Base-by-base conservation (phyloP, 1,284 basidiomycete genomes). In the Melampsora abietis-canadensis region DNA sequence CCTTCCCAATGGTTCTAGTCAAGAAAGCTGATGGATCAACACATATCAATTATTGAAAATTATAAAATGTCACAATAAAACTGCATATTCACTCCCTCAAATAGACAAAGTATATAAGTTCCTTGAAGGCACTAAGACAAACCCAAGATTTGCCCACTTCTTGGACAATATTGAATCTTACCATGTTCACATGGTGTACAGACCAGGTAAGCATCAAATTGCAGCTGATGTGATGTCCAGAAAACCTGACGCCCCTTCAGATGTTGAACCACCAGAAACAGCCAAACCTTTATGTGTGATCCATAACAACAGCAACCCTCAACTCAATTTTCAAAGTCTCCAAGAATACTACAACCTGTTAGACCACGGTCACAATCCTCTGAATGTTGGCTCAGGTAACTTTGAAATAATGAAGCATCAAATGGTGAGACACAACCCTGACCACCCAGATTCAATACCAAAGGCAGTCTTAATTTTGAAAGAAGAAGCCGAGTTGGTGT, bases 161-260 rank as follows among this genome's bases (percentile, higher is more conserved):
- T 21, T 68, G 8, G 40, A 68, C 17, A 30, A 67, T 30, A 57
- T 67, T 21, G 31, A 67, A 57, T 67, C 54, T 19, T 67, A 51
- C 8, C 24, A 68, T 21, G 40, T 24, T 7, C 34, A 34, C 27
- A 68, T 68, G 17, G 44, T 68, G 4, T 68, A 68, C n/a, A 37
- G 19, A 15, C 66, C 66, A 10, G 66, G 66, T 27, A 15, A 27
- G 27, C 37, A 68, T 37, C 66, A 68, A 21, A 30, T 68, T 37
- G 67, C 66, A 0, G 67, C 67, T 14, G 51, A 68, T 24, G 27
- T 57, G 3, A 19, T 68, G 4, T 68, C 67, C 34, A 40, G 37
- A 21, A 68, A 61, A 30, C 67, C 67, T 10, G 30, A 68, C 40
- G 15, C 27, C 14, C 31, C 48, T n/a, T 37, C 3, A 7, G 51